Evolutionary conservation across 306 rosid species (phyloP).

Genomic region (Prunus armeniaca): DNA sequence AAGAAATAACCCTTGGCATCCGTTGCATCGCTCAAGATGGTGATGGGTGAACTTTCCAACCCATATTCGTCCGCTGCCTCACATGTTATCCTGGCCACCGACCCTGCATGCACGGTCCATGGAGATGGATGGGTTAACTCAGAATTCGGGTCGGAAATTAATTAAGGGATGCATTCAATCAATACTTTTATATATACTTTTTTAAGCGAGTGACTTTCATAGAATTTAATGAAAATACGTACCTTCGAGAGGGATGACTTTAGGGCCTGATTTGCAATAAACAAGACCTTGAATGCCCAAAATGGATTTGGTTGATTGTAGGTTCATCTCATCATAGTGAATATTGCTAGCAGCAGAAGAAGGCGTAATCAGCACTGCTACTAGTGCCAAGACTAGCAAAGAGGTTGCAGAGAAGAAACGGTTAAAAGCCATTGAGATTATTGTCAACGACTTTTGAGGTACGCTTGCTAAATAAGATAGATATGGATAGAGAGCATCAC

Average conservation of each 20-base stretch:
- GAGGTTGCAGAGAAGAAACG: constrained; percentile 14
- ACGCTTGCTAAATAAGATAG: neutral
- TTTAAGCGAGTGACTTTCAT: too few relatives aligned
- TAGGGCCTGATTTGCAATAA: constrained; percentile 43
- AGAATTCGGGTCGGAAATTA: neutral
- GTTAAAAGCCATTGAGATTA: constrained; percentile 9
- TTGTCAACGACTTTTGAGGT: neutral
- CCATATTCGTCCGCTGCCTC: constrained; percentile 39
- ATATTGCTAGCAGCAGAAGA: neutral
- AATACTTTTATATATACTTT: too few relatives aligned
- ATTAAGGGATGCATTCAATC: too few relatives aligned
- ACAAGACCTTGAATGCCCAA: constrained; percentile 63
- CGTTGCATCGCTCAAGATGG: constrained; percentile 42
- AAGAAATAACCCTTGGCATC: constrained; percentile 49
- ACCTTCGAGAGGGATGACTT: constrained; percentile 54
- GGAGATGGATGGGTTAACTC: neutral
- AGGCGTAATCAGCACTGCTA: constrained; percentile 3
- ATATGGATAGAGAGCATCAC: too few relatives aligned
- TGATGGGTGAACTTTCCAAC: constrained; percentile 29
- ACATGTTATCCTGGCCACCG: constrained; percentile 49
- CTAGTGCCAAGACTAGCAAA: constrained; percentile 15
- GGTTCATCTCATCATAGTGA: constrained; percentile 7
- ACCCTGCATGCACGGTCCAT: constrained; percentile 20
- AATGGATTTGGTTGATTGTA: constrained; percentile 18
- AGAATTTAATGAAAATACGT: too few relatives aligned